These are phyloP conservation scores for Nannochloris sp. DNA, from an alignment of 139 green algal genomes.

Conservation along the genomic window DNA sequence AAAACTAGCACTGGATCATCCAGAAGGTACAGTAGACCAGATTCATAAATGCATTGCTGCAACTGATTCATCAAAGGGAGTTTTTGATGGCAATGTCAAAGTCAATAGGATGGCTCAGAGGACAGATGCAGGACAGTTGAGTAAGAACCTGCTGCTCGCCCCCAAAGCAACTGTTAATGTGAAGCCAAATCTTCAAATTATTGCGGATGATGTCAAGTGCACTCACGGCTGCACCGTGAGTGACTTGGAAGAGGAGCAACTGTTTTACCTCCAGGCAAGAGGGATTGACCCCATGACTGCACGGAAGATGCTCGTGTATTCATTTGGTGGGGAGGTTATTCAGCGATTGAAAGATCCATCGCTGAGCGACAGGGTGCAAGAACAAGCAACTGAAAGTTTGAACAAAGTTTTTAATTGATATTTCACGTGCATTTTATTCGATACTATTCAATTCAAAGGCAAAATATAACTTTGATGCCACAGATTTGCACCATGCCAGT, in stretches of 20 bases:
- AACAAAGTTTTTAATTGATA: not conserved
- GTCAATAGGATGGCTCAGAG: slow-evolving; percentile 87
- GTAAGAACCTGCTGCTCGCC: slow-evolving; percentile 87
- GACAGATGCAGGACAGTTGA: slow-evolving; percentile 90
- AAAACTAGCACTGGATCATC: slow-evolving; percentile 68
- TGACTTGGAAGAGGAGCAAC: slow-evolving; percentile 93
- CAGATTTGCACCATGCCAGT: slow-evolving; percentile 37
- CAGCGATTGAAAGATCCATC: slow-evolving; percentile 39
- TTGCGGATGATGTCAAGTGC: slow-evolving; percentile 98
- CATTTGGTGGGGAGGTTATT: slow-evolving; percentile 80
- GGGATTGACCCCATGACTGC: slow-evolving; percentile 66
- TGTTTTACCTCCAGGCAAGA: slow-evolving; percentile 94
- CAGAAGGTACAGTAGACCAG: slow-evolving; percentile 63
- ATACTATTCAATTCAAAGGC: not conserved
- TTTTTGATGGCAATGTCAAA: slow-evolving; percentile 95
- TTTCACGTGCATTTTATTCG: not conserved
- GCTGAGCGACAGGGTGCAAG: slow-evolving; percentile 29
- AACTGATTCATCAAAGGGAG: slow-evolving; percentile 53
- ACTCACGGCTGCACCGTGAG: slow-evolving; percentile 92
- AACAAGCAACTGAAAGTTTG: slow-evolving; percentile 6
- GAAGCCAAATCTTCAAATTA: slow-evolving; percentile 97
- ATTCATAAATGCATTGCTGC: slow-evolving; percentile 97
- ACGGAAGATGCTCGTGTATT: slow-evolving; percentile 73
- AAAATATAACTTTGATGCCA: slow-evolving; percentile 46
- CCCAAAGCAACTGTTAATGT: slow-evolving; percentile 90